A percentile compares a stretch with the other conserved stretches of the same genome.
phyloP scores from a whole-genome alignment of 441 rosid species.

The Euphorbia schlechtendalii region DNA sequence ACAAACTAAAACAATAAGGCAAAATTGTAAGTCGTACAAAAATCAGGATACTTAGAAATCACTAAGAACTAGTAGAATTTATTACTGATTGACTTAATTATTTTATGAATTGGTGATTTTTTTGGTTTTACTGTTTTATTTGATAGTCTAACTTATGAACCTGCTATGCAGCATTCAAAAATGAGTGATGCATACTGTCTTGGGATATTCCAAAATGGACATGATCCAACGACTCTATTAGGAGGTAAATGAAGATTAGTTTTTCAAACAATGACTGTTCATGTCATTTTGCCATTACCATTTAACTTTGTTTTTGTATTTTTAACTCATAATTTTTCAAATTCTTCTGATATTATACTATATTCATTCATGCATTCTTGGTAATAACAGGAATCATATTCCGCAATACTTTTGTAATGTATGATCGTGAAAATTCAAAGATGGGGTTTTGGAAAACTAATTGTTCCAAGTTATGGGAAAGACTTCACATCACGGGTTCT shows the following conservation, averaged over 20 bases:
- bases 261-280: not conserved
- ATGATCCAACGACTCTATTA: conserved; percentile 81
- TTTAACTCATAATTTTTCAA: not conserved
- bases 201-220: conserved; percentile 84
- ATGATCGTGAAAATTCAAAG: conserved; percentile 75
- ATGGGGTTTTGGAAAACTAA: conserved; percentile 95
- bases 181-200: conserved; percentile 76
- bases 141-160: conserved; percentile 17
- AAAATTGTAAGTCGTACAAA: not conserved
- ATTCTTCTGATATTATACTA: not conserved
- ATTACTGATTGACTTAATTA: conserved; percentile 3
- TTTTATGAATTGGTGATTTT: not conserved
- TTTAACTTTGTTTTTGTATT: not conserved
- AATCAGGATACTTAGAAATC: not conserved
- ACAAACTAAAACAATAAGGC: conserved; percentile 1
- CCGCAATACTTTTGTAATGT: conserved; percentile 79
- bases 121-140: conserved; percentile 12
- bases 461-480: conserved; percentile 83
- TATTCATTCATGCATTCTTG: conserved; percentile 6
- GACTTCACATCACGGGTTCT: conserved; percentile 45
- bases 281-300: not conserved
- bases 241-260: conserved; percentile 54
- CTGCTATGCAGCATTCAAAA: conserved; percentile 69
- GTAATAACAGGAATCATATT: conserved; percentile 58
- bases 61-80: not conserved